Evolutionary conservation across 2,329 filamentous ascomycete genomes (phyloP).

Genomic region (Botryotinia narcissicola): DNA sequence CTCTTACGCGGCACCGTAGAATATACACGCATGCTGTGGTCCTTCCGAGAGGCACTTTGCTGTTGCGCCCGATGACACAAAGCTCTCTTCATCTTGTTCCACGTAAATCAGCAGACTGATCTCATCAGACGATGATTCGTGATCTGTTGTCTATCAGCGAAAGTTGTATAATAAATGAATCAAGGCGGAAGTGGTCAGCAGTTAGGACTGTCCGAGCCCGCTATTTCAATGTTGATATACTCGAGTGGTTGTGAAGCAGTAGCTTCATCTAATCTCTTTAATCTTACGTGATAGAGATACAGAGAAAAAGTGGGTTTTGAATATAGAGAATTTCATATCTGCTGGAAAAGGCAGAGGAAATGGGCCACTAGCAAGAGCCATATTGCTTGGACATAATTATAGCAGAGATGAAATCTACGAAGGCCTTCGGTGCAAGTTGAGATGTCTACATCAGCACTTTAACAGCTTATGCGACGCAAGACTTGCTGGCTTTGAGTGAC

Average conservation of each 20-base stretch:
- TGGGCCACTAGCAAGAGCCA: background rate
- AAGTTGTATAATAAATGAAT: background rate
- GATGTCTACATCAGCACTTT: background rate
- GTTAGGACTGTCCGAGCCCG: background rate
- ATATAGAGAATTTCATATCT: background rate
- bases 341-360: background rate
- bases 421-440: background rate
- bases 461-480: background rate
- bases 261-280: background rate
- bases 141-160: background rate
- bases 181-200: background rate
- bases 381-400: background rate
- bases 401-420: background rate
- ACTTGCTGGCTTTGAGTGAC: conserved; percentile 1
- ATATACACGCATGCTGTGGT: background rate
- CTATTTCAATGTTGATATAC: background rate
- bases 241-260: background rate
- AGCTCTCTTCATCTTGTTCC: background rate
- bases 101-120: no score
- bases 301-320: background rate
- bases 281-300: background rate
- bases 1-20: background rate
- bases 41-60: background rate
- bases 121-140: background rate
- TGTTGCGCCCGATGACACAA: background rate